A percentile compares a stretch with the other conserved stretches of the same genome.
Evolutionary conservation across 345 rosid genomes (phyloP).

Genomic region (Raphanus sativus): DNA sequence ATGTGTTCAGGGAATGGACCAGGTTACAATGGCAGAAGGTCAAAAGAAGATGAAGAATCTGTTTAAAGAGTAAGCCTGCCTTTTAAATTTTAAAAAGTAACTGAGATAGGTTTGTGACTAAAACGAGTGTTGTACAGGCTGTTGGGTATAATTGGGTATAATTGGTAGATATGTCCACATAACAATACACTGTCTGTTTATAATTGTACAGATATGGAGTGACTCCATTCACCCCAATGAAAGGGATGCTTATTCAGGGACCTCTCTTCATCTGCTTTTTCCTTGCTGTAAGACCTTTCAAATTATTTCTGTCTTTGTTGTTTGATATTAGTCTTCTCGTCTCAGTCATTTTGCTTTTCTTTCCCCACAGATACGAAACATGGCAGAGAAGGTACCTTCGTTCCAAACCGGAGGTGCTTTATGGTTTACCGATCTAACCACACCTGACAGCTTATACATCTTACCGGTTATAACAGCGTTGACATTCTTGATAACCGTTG

Average conservation of each 20-base stretch:
- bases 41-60: constrained; percentile 62
- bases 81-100: neutral
- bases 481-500: constrained; percentile 72
- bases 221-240: constrained; percentile 75
- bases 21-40: constrained; percentile 51
- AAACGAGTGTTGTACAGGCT: neutral
- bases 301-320: constrained; percentile 6
- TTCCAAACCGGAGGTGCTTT: constrained; percentile 78
- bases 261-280: constrained; percentile 78
- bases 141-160: neutral
- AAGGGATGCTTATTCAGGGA: constrained; percentile 78
- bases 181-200: constrained; percentile 21
- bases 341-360: neutral
- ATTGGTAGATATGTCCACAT: constrained; percentile 3
- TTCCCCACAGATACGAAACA: constrained; percentile 54
- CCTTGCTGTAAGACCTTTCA: constrained; percentile 66
- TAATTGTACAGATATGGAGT: constrained; percentile 65
- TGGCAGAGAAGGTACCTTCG: constrained; percentile 90
- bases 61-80: constrained; percentile 68
- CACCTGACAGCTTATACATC: constrained; percentile 67
- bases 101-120: neutral
- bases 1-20: constrained; percentile 53
- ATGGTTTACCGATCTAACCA: constrained; percentile 79
- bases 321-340: neutral
- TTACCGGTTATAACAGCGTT: constrained; percentile 67